Evolutionary conservation across 2,329 filamentous ascomycete genomes (phyloP).

Genomic region (Aspergillus sp.): DNA sequence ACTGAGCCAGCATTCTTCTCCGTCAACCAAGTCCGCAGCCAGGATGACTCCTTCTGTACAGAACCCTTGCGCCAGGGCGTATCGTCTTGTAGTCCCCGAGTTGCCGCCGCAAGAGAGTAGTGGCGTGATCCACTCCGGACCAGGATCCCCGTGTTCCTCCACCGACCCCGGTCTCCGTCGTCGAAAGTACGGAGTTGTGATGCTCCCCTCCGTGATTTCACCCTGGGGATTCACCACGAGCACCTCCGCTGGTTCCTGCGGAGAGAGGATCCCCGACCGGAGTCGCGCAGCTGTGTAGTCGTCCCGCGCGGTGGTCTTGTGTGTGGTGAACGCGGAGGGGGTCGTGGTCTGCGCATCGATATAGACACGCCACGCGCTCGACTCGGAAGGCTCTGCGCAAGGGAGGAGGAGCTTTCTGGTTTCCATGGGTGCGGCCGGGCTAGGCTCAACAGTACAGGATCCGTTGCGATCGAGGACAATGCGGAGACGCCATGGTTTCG

Average conservation of each 20-base stretch:
- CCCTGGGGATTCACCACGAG: slow-evolving; percentile 66
- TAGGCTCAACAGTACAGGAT: slow-evolving; percentile 30
- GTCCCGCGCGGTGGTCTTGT: slow-evolving; percentile 76
- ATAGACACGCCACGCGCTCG: slow-evolving; percentile 47
- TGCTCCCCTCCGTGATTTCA: slow-evolving; percentile 80
- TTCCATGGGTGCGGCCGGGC: slow-evolving; percentile 26
- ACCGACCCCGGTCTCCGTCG: slow-evolving; percentile 36
- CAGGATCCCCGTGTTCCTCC: slow-evolving; percentile 1
- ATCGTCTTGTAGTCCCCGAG: slow-evolving; percentile 76
- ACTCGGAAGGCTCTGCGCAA: slow-evolving; percentile 8
- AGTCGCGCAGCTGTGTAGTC: slow-evolving; percentile 70
- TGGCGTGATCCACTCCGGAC: slow-evolving; percentile 76
- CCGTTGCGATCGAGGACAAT: slow-evolving; percentile 33
- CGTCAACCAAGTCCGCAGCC: slow-evolving; percentile 61
- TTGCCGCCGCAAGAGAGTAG: slow-evolving; percentile 75
- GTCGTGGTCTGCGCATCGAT: slow-evolving; percentile 54
- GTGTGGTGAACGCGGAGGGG: slow-evolving; percentile 68
- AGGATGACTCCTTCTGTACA: slow-evolving; percentile 65
- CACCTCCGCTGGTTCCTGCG: slow-evolving; percentile 62
- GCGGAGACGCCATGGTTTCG: slow-evolving; percentile 39
- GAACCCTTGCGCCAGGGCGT: slow-evolving; percentile 70
- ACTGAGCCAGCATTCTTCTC: slow-evolving; percentile 83
- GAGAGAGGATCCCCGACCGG: slow-evolving; percentile 55
- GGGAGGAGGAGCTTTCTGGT: slow-evolving; percentile 26
- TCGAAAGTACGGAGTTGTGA: slow-evolving; percentile 80